A percentile compares a stretch with the other conserved stretches of the same genome.
Conservation (phyloP, 2,329 filamentous ascomycete genomes). For the Clarireedia homoeocarpa region DNA sequence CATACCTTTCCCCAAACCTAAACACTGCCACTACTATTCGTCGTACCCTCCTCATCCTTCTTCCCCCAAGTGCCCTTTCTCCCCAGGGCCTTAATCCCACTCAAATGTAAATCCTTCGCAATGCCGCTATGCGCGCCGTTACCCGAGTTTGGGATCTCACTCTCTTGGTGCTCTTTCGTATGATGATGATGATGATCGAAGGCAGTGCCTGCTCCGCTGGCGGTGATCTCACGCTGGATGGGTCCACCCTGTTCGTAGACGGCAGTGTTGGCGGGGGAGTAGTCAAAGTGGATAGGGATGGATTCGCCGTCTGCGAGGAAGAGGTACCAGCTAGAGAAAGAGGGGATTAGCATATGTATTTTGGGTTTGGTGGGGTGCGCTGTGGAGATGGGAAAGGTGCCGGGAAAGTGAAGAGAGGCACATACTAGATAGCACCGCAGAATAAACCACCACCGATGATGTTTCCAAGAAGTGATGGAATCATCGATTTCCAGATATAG, state of each 20-base stretch:
- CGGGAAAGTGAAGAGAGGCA: background rate
- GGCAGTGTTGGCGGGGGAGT: constrained; percentile 9
- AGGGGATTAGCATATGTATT: background rate
- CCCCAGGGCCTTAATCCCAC: constrained; percentile 12
- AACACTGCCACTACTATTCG: constrained; percentile 3
- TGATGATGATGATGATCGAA: constrained; percentile 2
- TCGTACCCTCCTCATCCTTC: background rate
- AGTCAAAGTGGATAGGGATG: constrained; percentile 24
- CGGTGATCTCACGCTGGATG: constrained; percentile 12
- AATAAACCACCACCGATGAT: constrained; percentile 46
- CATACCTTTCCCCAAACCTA: background rate
- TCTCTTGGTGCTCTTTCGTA: background rate
- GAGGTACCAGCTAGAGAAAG: constrained; percentile 35
- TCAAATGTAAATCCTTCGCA: constrained; percentile 16
- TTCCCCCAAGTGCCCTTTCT: background rate
- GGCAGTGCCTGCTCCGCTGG: constrained; percentile 13
- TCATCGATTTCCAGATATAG: constrained; percentile 51
- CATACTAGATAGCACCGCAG: constrained; percentile 37
- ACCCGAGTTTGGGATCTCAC: constrained; percentile 13
- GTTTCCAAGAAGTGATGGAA: constrained; percentile 46
- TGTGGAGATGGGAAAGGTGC: background rate
- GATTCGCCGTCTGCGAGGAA: constrained; percentile 29
- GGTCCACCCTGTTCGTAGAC: constrained; percentile 19
- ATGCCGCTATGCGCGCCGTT: constrained; percentile 15
- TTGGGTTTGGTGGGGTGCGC: background rate